phyloP scores from a whole-genome alignment of 164 flowering plant species.

The Saururus chinensis region DNA sequence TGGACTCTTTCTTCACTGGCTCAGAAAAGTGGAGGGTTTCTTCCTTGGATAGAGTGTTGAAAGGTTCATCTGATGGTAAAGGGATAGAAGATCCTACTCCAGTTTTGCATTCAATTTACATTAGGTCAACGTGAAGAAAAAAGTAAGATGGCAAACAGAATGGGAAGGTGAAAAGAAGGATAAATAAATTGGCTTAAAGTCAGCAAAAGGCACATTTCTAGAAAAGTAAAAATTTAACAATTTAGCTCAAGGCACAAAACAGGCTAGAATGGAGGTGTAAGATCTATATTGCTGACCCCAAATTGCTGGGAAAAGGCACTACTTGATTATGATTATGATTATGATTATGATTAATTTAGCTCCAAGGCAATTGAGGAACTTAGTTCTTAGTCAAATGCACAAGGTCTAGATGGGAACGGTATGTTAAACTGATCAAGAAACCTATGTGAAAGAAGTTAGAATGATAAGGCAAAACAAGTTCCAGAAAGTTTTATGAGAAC shows the following conservation, averaged over 20 bases:
- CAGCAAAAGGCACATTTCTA: not conserved
- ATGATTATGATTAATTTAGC: not conserved
- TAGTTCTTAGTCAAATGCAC: not conserved
- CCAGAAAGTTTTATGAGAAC: too few species aligned
- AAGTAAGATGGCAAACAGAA: not conserved
- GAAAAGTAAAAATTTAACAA: not conserved
- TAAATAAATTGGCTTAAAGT: not conserved
- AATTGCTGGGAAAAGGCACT: too few species aligned
- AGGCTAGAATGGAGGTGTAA: too few species aligned
- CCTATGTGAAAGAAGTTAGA: not conserved
- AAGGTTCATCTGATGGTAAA: slow-evolving; percentile 15
- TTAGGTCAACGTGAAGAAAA: not conserved
- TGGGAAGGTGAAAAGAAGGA: not conserved
- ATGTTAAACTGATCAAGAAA: not conserved
- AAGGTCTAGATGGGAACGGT: not conserved
- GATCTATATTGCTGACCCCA: too few species aligned
- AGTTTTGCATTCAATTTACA: not conserved
- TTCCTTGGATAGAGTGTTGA: slow-evolving; percentile 13
- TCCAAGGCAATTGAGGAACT: not conserved
- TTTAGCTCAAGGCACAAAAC: too few species aligned
- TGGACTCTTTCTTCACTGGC: slow-evolving; percentile 21
- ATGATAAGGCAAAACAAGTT: not conserved
- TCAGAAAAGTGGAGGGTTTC: slow-evolving; percentile 10
- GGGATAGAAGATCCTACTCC: slow-evolving; percentile 16
- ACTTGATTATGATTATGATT: too few species aligned